Evolutionary conservation across 768 basidiomycete species (phyloP), one percentile per base, ranked within the genome.

Genomic region (Macrolepiota fuliginosa): DNA sequence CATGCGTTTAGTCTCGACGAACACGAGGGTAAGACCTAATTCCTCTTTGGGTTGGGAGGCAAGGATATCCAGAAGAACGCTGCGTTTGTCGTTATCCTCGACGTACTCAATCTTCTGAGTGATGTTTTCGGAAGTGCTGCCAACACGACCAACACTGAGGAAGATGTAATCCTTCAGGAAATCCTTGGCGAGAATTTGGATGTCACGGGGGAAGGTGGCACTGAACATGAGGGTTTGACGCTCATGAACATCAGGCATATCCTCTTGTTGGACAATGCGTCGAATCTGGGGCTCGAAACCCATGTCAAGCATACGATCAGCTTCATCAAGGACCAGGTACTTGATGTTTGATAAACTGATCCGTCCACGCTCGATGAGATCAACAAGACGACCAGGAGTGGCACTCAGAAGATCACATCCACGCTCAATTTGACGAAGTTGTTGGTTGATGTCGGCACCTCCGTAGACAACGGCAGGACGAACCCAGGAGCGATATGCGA

Each of bases 301-400:
- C 97, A 99, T 99, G 81, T 99, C 97, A 71, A 99, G 85, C 97
- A 99, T 99, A 70, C 97, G 92, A 81, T 99, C 97, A 63, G 97
- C 97, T 79, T 99, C 97, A 70, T 99, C 97, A 58, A 99, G 89
- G 27, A 99, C 97, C 61, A 99, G 90, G 76, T 97, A 98, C 69
- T 93, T 90, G 80, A 99, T 89, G 77, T 98, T 98, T 66, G 93
- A 87, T 64, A 99, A 84, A 71, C 91, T 94, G 82, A 99, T 98
- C 62, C 92, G 87, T 12, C 97, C 97, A 68, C 97, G 91, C 79
- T 99, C 97, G 67, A 99, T 96, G 64, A 99, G 83, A 77, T 99
- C 97, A 64, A 98, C 96, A 50, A 98, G 90, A 74, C 97, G 96
- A 65, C 94, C 94, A 24, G 97, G 97, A 13, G 97, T 99, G 59